A percentile compares a stretch with the other conserved stretches of the same genome.
Conservation (phyloP, 2,329 filamentous ascomycete species). For the Fusarium acutatum region DNA sequence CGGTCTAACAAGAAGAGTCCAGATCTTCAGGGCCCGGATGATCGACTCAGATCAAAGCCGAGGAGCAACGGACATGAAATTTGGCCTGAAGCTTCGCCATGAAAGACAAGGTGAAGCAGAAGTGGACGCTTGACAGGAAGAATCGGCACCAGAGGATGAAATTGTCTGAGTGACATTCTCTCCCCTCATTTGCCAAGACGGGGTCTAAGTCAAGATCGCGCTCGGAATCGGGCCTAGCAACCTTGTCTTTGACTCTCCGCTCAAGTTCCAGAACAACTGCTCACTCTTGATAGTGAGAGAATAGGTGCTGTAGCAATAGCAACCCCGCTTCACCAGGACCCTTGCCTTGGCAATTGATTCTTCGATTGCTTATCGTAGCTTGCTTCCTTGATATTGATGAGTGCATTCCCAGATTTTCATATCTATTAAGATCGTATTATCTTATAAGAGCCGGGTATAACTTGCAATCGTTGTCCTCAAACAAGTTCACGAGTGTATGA, state of each 20-base stretch:
- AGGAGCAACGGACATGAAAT: not conserved
- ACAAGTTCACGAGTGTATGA: not conserved
- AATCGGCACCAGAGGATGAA: slow-evolving; percentile 8
- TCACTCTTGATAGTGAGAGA: not conserved
- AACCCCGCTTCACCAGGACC: slow-evolving; percentile 33
- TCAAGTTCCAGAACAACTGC: slow-evolving; percentile 22
- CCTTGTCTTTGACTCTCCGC: slow-evolving; percentile 29
- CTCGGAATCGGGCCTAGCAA: slow-evolving; percentile 22
- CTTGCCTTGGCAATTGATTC: slow-evolving; percentile 12
- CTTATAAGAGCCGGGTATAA: slow-evolving; percentile 18
- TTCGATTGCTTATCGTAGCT: slow-evolving; percentile 14
- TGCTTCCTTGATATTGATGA: slow-evolving; percentile 18
- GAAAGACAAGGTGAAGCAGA: not conserved
- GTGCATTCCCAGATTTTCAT: slow-evolving; percentile 21
- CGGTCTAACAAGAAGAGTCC: slow-evolving; percentile 7
- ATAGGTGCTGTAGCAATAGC: not conserved
- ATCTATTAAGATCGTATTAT: slow-evolving; percentile 26
- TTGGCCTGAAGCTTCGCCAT: not conserved
- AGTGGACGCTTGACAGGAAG: not conserved
- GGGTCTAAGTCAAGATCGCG: slow-evolving; percentile 23
- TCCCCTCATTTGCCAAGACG: slow-evolving; percentile 24
- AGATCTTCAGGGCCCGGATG: not conserved
- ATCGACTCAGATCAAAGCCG: not conserved
- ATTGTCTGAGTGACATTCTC: slow-evolving; percentile 25
- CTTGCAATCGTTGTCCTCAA: slow-evolving; percentile 6